phyloP scores from a whole-genome alignment of 2,329 filamentous ascomycete species.

The Microcyclospora pomicola region DNA sequence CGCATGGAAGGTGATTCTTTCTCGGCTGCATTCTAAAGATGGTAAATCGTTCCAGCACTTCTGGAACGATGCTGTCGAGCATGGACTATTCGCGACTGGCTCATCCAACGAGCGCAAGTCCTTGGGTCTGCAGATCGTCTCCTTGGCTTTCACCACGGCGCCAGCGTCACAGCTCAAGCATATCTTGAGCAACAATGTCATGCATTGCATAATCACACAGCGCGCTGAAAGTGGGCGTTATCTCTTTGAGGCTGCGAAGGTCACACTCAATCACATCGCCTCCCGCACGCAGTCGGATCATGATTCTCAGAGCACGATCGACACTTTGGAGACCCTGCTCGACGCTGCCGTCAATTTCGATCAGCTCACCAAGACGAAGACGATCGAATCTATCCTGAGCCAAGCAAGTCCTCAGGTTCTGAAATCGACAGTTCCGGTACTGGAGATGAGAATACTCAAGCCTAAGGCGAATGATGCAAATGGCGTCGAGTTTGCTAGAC shows the following conservation, averaged over 20 bases:
- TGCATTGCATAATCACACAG: constrained; percentile 72
- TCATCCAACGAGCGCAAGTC: constrained; percentile 83
- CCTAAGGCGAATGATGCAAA: constrained; percentile 32
- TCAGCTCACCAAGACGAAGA: constrained; percentile 71
- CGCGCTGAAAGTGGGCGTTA: constrained; percentile 64
- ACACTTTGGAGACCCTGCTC: constrained; percentile 54
- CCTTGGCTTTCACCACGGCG: constrained; percentile 51
- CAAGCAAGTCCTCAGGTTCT: constrained; percentile 39
- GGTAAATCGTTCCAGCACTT: constrained; percentile 52
- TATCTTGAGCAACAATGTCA: constrained; percentile 72
- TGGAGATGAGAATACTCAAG: constrained; percentile 33
- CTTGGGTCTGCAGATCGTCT: constrained; percentile 79
- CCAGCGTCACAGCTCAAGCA: constrained; percentile 37
- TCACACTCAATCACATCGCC: constrained; percentile 59
- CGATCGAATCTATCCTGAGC: constrained; percentile 59
- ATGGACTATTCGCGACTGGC: constrained; percentile 67
- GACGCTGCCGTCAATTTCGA: constrained; percentile 71
- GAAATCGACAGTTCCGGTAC: constrained; percentile 40
- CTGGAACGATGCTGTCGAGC: constrained; percentile 77
- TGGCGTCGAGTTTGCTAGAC: constrained; percentile 35
- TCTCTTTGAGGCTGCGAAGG: constrained; percentile 64
- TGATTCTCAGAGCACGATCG: constrained; percentile 44
- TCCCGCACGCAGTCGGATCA: constrained; percentile 41
- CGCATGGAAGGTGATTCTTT: constrained; percentile 71
- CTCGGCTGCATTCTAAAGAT: constrained; percentile 25